Evolutionary conservation across 2,329 filamentous ascomycete species (phyloP).

Genomic region (Cladosporium sp.): DNA sequence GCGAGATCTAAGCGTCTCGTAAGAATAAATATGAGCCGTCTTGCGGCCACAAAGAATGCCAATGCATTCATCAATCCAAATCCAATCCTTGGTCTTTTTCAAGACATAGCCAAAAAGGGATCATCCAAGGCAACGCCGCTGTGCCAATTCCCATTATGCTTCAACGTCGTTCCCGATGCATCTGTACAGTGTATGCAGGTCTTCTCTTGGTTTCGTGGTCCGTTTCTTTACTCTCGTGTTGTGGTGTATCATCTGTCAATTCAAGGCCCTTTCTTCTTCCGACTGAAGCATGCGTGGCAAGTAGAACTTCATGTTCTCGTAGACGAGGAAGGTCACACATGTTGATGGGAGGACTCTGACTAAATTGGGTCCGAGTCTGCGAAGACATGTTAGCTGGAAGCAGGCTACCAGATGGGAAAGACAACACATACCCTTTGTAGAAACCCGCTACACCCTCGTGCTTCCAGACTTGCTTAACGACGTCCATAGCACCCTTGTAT

Average conservation of each 20-base stretch:
- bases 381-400: neutral
- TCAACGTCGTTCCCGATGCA: neutral
- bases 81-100: too few species aligned
- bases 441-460: conserved; percentile 80
- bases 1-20: neutral
- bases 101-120: too few species aligned
- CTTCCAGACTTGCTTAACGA: conserved; percentile 67
- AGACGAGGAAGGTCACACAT: conserved; percentile 94
- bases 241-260: neutral
- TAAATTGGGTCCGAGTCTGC: conserved; percentile 72
- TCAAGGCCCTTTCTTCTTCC: neutral
- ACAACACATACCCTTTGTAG: conserved; percentile 65
- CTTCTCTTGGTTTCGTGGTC: neutral
- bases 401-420: neutral
- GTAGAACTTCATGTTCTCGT: conserved; percentile 84
- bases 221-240: conserved; percentile 3
- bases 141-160: neutral
- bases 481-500: conserved; percentile 70
- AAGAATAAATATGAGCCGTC: too few species aligned
- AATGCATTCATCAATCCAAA: too few species aligned
- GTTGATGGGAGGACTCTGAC: conserved; percentile 88
- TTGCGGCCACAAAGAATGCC: too few species aligned
- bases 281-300: conserved; percentile 38
- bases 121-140: neutral
- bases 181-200: conserved; percentile 3